A percentile compares a stretch with the other conserved stretches of the same genome.
Evolutionary conservation across 176 grass and related monocot genomes (phyloP).

Genomic region (Lolium perenne): DNA sequence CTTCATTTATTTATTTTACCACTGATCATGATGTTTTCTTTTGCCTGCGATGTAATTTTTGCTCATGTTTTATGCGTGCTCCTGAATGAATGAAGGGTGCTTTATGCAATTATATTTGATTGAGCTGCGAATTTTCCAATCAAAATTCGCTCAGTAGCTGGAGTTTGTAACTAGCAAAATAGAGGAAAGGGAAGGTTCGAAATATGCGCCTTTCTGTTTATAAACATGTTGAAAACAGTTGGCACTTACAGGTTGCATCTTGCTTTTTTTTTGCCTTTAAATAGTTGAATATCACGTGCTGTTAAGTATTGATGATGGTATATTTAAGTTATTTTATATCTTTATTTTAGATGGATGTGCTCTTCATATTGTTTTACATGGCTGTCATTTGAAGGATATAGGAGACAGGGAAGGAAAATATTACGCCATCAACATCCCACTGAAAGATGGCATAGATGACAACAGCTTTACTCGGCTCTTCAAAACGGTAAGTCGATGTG

Average conservation of each 20-base stretch:
- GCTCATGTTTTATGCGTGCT: background rate
- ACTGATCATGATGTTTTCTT: conserved; percentile 14
- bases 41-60: background rate
- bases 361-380: conserved; percentile 32
- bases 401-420: conserved; percentile 98
- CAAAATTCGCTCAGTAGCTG: background rate
- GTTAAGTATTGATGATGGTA: conserved; percentile 29
- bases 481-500: conserved; percentile 58
- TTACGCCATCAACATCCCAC: conserved; percentile 96
- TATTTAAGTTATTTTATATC: background rate
- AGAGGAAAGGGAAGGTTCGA: conserved; percentile 4
- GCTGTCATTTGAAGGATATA: conserved; percentile 72
- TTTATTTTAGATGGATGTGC: conserved; percentile 2
- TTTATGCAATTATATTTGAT: conserved; percentile 14
- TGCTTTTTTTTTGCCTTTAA: background rate
- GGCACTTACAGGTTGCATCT: conserved; percentile 8
- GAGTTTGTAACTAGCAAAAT: background rate
- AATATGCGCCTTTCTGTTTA: conserved; percentile 11
- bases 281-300: conserved; percentile 5
- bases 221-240: conserved; percentile 11
- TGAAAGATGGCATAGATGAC: conserved; percentile 99
- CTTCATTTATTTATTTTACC: background rate
- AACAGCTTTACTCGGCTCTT: conserved; percentile 90
- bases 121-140: background rate
- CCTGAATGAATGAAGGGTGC: background rate